A percentile compares a stretch with the other conserved stretches of the same genome.
Evolutionary conservation across 176 grass and related monocot species (phyloP).

Genomic region (Triticum turgidum): DNA sequence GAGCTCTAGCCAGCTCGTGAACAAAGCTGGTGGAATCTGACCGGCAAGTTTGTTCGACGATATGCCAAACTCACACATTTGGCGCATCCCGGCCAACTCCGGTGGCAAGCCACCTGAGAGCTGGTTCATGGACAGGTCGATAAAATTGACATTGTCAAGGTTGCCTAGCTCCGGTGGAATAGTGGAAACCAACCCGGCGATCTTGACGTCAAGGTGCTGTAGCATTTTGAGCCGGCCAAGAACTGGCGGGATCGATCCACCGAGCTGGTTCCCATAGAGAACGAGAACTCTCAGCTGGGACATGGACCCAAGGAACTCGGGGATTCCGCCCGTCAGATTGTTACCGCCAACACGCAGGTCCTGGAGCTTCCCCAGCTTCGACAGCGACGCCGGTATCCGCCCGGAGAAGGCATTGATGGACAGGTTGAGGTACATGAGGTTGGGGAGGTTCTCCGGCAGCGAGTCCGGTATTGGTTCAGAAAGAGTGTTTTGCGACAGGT

Average conservation of each 20-base stretch:
- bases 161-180: conserved; percentile 49
- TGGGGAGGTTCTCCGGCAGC: conserved; percentile 31
- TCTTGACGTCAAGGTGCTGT: conserved; percentile 30
- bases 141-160: conserved; percentile 27
- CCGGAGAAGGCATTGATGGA: conserved; percentile 36
- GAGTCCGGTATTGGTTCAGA: conserved; percentile 32
- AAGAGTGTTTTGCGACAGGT: conserved; percentile 47
- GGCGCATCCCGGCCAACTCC: conserved; percentile 31
- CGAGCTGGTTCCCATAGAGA: conserved; percentile 34
- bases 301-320: conserved; percentile 49
- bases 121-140: conserved; percentile 32
- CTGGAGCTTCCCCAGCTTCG: conserved; percentile 33
- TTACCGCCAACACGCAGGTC: conserved; percentile 39
- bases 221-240: conserved; percentile 54
- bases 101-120: conserved; percentile 38
- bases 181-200: conserved; percentile 28
- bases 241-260: conserved; percentile 43
- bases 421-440: conserved; percentile 53
- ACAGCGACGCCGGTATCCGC: conserved; percentile 29
- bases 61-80: conserved; percentile 47
- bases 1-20: conserved; percentile 48
- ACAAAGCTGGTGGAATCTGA: conserved; percentile 19
- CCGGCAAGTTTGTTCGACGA: conserved; percentile 42
- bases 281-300: conserved; percentile 32
- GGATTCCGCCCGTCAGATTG: conserved; percentile 46